phyloP scores from a whole-genome alignment of 148 eudicot species.

The Vaccinium corymbosum region DNA sequence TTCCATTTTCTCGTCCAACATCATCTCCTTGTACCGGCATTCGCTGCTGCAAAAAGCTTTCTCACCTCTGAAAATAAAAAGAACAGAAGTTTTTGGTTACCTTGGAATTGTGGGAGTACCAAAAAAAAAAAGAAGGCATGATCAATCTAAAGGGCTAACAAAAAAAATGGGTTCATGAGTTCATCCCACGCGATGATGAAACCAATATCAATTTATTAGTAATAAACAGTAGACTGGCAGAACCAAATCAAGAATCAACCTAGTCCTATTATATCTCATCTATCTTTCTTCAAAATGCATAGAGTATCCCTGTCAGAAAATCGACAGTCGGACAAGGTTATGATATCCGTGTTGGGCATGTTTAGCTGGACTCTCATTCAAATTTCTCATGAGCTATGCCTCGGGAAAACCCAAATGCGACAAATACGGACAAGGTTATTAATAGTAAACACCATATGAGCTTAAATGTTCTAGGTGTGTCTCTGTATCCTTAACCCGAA shows the following conservation, averaged over 20 bases:
- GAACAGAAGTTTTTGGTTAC: not conserved
- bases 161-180: not conserved
- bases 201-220: not conserved
- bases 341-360: no score
- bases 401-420: no score
- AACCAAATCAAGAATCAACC: not conserved
- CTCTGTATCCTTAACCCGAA: no score
- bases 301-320: no score
- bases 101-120: not conserved
- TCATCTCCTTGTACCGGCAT: constrained; percentile 48
- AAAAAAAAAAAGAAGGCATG: not conserved
- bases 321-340: no score
- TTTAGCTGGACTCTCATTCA: no score
- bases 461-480: no score
- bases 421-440: no score
- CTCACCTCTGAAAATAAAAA: constrained; percentile 47
- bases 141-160: no score
- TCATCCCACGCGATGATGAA: not conserved
- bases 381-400: no score
- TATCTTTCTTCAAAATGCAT: no score
- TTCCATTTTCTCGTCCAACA: constrained; percentile 38
- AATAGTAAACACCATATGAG: no score
- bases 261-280: not conserved
- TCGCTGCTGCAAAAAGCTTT: constrained; percentile 63
- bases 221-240: not conserved